A percentile compares a stretch with the other conserved stretches of the same genome.
Conservation (phyloP, 306 rosid species). For the Alnus glutinosa region DNA sequence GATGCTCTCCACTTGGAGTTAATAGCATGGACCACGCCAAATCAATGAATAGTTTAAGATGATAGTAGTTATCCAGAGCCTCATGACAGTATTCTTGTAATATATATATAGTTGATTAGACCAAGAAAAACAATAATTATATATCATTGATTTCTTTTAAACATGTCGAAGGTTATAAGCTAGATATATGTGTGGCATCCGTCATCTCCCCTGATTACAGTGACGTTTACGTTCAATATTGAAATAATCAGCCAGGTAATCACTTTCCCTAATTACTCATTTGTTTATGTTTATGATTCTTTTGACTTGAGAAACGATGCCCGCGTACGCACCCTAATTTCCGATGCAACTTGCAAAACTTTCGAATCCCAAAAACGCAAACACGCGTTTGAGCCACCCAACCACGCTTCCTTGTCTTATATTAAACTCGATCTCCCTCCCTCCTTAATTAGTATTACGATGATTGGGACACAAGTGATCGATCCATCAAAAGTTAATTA, state of each 20-base stretch:
- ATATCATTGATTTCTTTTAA: neutral
- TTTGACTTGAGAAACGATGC: neutral
- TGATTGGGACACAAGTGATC: neutral
- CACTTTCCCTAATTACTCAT: neutral
- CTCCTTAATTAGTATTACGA: neutral
- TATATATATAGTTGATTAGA: neutral
- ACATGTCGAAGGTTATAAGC: neutral
- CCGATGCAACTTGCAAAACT: neutral
- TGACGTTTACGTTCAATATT: constrained; percentile 34
- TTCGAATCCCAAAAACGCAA: neutral
- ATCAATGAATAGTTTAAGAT: neutral
- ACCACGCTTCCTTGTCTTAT: neutral
- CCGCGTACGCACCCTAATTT: neutral
- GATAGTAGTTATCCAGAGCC: neutral
- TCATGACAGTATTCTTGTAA: neutral
- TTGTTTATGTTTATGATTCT: neutral
- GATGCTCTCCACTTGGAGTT: constrained; percentile 26
- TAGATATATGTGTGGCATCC: constrained; percentile 7
- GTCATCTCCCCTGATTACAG: constrained; percentile 38
- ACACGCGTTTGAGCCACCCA: neutral
- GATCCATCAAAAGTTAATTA: neutral
- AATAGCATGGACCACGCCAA: constrained; percentile 23
- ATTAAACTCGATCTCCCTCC: neutral
- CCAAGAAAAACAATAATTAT: neutral
- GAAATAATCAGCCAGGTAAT: neutral